phyloP scores from a whole-genome alignment of 495 filamentous ascomycete species.

The Hypoxylon lienhwacheense region DNA sequence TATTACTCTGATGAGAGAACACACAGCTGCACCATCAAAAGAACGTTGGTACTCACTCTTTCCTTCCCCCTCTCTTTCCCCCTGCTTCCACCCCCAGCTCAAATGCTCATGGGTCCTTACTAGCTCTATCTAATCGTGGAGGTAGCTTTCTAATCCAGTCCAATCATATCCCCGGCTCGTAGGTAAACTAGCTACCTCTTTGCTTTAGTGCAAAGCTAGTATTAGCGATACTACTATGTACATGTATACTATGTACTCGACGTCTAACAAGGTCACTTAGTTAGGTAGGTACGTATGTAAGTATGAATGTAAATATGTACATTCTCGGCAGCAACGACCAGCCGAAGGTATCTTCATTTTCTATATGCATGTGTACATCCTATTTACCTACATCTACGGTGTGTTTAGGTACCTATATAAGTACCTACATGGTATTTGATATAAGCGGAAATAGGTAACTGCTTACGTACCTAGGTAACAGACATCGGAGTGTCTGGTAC shows the following conservation, averaged over 20 bases:
- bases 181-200: slow-evolving; percentile 22
- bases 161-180: slow-evolving; percentile 28
- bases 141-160: slow-evolving; percentile 16
- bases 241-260: no score
- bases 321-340: neutral
- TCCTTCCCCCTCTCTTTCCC: slow-evolving; percentile 7
- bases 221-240: slow-evolving; percentile 32
- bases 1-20: slow-evolving; percentile 9
- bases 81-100: slow-evolving; percentile 23
- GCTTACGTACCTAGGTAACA: neutral
- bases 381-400: no score
- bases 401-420: neutral
- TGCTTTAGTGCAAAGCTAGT: slow-evolving; percentile 33
- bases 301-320: neutral
- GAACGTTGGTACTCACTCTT: slow-evolving; percentile 16
- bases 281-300: neutral
- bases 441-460: no score
- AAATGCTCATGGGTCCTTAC: slow-evolving; percentile 19
- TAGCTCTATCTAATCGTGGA: slow-evolving; percentile 37
- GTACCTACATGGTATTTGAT: no score
- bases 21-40: slow-evolving; percentile 5
- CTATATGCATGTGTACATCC: no score
- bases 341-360: neutral
- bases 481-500: no score
- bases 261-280: slow-evolving; percentile 21